Evolutionary conservation across 257 asterid species (phyloP), one percentile per base, ranked within the genome.

Genomic region (Solanum raphanifolium): DNA sequence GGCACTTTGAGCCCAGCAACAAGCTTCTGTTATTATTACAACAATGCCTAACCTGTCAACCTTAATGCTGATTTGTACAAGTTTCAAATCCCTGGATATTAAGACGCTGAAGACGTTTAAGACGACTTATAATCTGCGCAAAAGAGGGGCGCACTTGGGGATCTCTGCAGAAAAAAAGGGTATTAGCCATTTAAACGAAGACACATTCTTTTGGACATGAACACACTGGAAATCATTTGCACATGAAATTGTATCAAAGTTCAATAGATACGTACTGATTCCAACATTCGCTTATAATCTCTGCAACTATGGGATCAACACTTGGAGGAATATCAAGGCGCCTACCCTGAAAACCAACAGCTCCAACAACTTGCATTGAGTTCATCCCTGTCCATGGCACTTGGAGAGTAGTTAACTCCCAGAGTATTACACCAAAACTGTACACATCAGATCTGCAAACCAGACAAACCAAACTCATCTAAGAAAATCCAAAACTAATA

Each of bases 361-460:
- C 99, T 85, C 99, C 99, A 89, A 96, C 98, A 15, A 96, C 99
- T 91, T 96, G 99, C 99, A 96, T 96, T 35, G 99, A 96, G 93
- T 96, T 95, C 98, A 95, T 91, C 89, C 94, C 99, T 75, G 94
- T 90, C 99, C 99, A 96, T 23, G 99, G 99, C 68, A 96, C 95
- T 84, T 93, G 93, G 55, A 93, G 92, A 58, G 99, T 96, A 87
- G 98, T 95, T 88, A 96, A 92, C 95, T 96, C 99, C 99, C 99
- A 96, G 66, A 96, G 90, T 89, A 96, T 96, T 86, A 96, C 98
- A 71, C 98, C 99, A 68, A 94, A 96, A 91, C 99, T 96, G 90
- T 93, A 96, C 78, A 96, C 98, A 91, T 96, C 99, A 27, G 98
- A 96, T 93, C 99, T 96, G 96, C 90, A 90, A 86, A 88, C 46